Percentiles rank a stretch among this genome's conserved stretches.
Conservation (phyloP, 805 yeast species). For the Candida vartiovaarae region DNA sequence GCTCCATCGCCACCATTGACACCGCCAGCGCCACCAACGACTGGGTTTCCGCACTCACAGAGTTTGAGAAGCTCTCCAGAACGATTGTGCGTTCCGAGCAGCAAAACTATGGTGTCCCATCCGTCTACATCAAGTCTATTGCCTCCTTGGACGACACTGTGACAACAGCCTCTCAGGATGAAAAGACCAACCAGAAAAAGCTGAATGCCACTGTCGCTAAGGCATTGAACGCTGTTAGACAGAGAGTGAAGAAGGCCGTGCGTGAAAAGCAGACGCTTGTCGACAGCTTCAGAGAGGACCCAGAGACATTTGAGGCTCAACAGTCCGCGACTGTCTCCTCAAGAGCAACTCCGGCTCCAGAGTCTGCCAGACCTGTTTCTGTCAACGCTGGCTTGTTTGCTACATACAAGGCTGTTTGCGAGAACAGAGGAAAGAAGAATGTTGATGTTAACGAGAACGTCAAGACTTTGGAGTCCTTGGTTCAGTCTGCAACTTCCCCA, state of each 20-base stretch:
- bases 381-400: constrained; percentile 46
- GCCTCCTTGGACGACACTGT: constrained; percentile 68
- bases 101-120: constrained; percentile 71
- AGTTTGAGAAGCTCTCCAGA: constrained; percentile 74
- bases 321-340: constrained; percentile 21
- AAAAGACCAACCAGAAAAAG: constrained; percentile 39
- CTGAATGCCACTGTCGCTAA: constrained; percentile 77
- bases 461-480: constrained; percentile 54
- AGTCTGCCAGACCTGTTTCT: constrained; percentile 19
- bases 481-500: constrained; percentile 41
- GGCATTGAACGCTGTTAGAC: constrained; percentile 81
- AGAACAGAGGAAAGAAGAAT: constrained; percentile 93
- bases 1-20: constrained; percentile 58
- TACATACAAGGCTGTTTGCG: constrained; percentile 66
- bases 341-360: constrained; percentile 23
- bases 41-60: constrained; percentile 70
- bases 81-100: constrained; percentile 62
- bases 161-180: constrained; percentile 39
- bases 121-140: constrained; percentile 58
- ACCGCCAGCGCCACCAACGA: constrained; percentile 62
- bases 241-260: constrained; percentile 74
- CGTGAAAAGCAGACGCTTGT: constrained; percentile 62
- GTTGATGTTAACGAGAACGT: constrained; percentile 80
- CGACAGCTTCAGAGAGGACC: constrained; percentile 55
- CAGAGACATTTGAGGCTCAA: constrained; percentile 65